Base-by-base conservation (phyloP, 148 eudicot genomes). In the Chenopodium formosanum region DNA sequence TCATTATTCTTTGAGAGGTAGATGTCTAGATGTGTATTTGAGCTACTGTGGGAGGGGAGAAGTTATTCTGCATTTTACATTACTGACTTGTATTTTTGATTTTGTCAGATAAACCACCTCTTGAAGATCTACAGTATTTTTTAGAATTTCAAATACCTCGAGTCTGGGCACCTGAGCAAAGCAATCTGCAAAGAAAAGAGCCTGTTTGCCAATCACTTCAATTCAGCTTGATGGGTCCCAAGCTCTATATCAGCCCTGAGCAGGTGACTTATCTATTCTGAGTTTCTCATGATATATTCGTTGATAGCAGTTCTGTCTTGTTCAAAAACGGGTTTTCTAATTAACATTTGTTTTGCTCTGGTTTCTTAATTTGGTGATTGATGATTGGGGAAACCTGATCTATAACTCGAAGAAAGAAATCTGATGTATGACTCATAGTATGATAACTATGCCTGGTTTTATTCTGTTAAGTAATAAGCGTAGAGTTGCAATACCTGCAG, bases 201-300 rank as follows among this genome's bases (percentile, higher is more conserved):
- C 99, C 99, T 25, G 97, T 96, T 64, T 92, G 98, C 76, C 88
- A 86, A 66, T 92, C 89, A 71, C 94, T 96, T 25, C 99, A 94
- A 79, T 96, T 96, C 91, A 96, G 99, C 87, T 90, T 94, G 90
- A 96, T 94, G 95, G 98, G 98, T 69, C 99, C 99, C 74, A 96
- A 96, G 84, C 97, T 94, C 32, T 91, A 92, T 81, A 86, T 96
- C 77, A 96, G 99, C 86, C 89, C 92, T 31, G 97, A 96, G 79
- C 99, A 94, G 99, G 99, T 94, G 83, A 48, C 37, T 44, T n/a
- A 4, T 64, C 47, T 76, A 1, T 70, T 77, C 25, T 52, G 25
- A 10, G 17, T 0, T 76, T 22, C 14, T 37, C 37, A 70, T 25
- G 2, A 48, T 20, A 72, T 9, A 16, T 25, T 25, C 25, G 25